Conservation (phyloP, 164 flowering plant genomes). For the Liriodendron chinense region DNA sequence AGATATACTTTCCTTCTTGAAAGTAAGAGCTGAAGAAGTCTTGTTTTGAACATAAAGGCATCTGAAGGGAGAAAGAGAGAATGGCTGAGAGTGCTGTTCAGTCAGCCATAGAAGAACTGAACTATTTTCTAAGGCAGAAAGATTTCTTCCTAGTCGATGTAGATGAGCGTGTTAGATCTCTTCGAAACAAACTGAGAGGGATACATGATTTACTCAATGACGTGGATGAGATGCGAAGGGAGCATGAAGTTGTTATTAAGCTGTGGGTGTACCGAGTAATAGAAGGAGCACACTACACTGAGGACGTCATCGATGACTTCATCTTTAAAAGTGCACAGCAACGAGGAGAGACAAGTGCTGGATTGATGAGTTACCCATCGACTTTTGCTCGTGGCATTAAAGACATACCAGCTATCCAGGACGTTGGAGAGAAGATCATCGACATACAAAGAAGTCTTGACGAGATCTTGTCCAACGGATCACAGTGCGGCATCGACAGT, state of each 20-base stretch:
- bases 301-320: slow-evolving; percentile 22
- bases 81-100: slow-evolving; percentile 38
- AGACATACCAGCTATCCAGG: too few relatives aligned
- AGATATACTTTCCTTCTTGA: slow-evolving; percentile 11
- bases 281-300: slow-evolving; percentile 15
- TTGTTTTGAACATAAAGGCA: too few relatives aligned
- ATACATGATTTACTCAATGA: slow-evolving; percentile 15
- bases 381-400: too few relatives aligned
- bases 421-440: too few relatives aligned
- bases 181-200: slow-evolving; percentile 9
- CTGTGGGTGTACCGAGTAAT: slow-evolving; percentile 18
- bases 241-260: slow-evolving; percentile 10
- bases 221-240: slow-evolving; percentile 7
- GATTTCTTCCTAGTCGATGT: neutral
- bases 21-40: too few relatives aligned
- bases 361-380: too few relatives aligned
- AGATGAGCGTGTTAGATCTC: neutral
- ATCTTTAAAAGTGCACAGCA: neutral
- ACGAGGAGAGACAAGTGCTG: too few relatives aligned
- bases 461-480: too few relatives aligned
- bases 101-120: slow-evolving; percentile 32
- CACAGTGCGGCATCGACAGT: too few relatives aligned
- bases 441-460: too few relatives aligned
- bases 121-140: neutral
- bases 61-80: neutral